phyloP scores from a whole-genome alignment of 2,329 filamentous ascomycete genomes.

The Penicillium capsulatum region DNA sequence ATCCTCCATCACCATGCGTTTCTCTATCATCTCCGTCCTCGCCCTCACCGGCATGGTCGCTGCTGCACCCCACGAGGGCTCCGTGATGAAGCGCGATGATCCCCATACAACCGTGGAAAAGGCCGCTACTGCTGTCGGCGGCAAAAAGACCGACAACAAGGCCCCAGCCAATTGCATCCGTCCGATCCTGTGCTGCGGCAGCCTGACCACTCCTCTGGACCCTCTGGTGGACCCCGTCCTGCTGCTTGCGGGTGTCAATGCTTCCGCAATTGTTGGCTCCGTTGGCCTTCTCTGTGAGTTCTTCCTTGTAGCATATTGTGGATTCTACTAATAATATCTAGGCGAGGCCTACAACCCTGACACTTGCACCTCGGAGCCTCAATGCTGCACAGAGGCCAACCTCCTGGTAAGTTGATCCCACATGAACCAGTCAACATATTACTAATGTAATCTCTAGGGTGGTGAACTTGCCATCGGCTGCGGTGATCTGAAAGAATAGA shows the following conservation, averaged over 20 bases:
- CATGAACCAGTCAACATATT: neutral
- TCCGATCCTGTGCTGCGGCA: conserved; percentile 27
- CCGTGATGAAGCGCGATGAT: conserved; percentile 11
- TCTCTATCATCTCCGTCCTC: conserved; percentile 29
- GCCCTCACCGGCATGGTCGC: conserved; percentile 29
- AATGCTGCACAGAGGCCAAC: conserved; percentile 32
- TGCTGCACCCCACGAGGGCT: conserved; percentile 19
- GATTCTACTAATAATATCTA: conserved; percentile 7
- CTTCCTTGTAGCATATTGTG: too few species aligned
- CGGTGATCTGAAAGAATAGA: conserved; percentile 9
- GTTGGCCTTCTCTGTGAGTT: conserved; percentile 28
- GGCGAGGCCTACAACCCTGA: conserved; percentile 22
- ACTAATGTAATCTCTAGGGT: conserved; percentile 15
- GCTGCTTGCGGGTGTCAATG: conserved; percentile 19
- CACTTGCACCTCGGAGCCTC: conserved; percentile 19
- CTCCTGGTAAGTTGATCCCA: conserved; percentile 21
- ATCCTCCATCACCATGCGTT: conserved; percentile 26
- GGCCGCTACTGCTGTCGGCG: conserved; percentile 10
- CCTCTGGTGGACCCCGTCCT: conserved; percentile 26
- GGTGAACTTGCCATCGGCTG: conserved; percentile 27
- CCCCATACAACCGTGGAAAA: conserved; percentile 5
- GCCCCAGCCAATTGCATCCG: conserved; percentile 19
- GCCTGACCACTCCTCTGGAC: conserved; percentile 29
- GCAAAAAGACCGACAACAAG: conserved; percentile 10
- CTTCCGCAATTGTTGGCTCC: conserved; percentile 24